Conservation (phyloP, 495 filamentous ascomycete species). For the Mytilinidion resinicola region DNA sequence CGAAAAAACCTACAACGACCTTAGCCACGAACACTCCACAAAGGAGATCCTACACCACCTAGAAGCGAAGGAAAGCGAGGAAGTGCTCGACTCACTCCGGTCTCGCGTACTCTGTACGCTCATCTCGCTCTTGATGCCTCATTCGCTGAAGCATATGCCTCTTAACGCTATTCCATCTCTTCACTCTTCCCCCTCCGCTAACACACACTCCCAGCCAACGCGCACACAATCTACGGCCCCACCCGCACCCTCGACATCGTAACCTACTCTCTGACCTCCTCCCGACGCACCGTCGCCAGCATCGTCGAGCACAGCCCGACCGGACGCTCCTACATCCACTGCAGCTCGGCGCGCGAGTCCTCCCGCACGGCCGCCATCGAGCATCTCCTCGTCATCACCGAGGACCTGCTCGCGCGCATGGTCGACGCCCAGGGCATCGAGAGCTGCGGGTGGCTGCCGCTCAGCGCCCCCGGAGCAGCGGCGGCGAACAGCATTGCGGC, state of each 20-base stretch:
- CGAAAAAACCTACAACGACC: conserved; percentile 6
- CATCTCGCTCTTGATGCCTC: no score
- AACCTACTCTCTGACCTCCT: conserved; percentile 14
- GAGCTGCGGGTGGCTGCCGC: conserved; percentile 21
- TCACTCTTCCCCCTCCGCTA: no score
- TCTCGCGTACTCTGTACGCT: conserved; percentile 20
- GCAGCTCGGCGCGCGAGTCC: conserved; percentile 16
- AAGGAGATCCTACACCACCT: conserved; percentile 23
- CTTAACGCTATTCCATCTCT: no score
- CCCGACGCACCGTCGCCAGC: conserved; percentile 19
- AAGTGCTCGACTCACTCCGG: conserved; percentile 12
- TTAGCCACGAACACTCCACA: conserved; percentile 12
- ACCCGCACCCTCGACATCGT: conserved; percentile 21
- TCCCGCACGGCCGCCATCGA: conserved; percentile 17
- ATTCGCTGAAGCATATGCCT: no score
- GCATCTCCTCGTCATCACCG: conserved; percentile 25
- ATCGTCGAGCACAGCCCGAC: conserved; percentile 22
- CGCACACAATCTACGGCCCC: conserved; percentile 22
- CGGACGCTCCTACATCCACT: conserved; percentile 25
- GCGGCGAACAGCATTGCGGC: conserved; percentile 3
- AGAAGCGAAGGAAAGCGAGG: conserved; percentile 23
- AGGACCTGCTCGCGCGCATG: conserved; percentile 15
- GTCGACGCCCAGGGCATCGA: conserved; percentile 21
- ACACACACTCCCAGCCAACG: conserved; percentile 13
- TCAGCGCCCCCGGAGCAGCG: not conserved